Conservation (phyloP, 371 early-diverging fungal species). For the Mortierella sp. region DNA sequence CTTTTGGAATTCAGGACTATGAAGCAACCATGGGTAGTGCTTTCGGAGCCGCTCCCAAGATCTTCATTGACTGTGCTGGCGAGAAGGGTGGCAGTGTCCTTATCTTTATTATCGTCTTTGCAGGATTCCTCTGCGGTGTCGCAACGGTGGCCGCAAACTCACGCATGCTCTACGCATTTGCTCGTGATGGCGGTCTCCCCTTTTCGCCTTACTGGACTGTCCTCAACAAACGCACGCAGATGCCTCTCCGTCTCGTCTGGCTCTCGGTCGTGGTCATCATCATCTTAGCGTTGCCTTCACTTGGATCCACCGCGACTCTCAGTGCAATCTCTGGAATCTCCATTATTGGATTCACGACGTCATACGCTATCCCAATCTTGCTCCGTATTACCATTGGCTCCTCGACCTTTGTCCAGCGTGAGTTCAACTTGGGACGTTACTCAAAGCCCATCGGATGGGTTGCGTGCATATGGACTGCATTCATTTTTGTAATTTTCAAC, state of each 20-base stretch:
- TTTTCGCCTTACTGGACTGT: slow-evolving; percentile 40
- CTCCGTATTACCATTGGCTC: slow-evolving; percentile 62
- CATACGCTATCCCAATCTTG: slow-evolving; percentile 64
- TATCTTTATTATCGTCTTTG: slow-evolving; percentile 65
- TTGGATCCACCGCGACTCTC: slow-evolving; percentile 69
- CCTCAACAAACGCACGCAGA: slow-evolving; percentile 57
- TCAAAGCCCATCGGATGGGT: slow-evolving; percentile 57
- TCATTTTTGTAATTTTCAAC: slow-evolving; percentile 61
- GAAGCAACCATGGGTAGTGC: slow-evolving; percentile 57
- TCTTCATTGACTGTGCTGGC: slow-evolving; percentile 74
- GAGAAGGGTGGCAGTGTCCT: slow-evolving; percentile 59
- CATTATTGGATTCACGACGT: slow-evolving; percentile 61
- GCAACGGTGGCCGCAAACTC: slow-evolving; percentile 68
- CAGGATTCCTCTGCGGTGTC: slow-evolving; percentile 69
- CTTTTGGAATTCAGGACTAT: slow-evolving; percentile 67
- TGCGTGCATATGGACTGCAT: slow-evolving; percentile 56
- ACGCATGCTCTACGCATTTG: slow-evolving; percentile 82
- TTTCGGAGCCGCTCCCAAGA: slow-evolving; percentile 65
- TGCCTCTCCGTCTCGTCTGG: slow-evolving; percentile 64
- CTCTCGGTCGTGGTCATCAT: slow-evolving; percentile 57
- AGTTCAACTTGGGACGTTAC: slow-evolving; percentile 59
- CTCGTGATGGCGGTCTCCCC: slow-evolving; percentile 74
- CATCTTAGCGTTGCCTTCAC: slow-evolving; percentile 30
- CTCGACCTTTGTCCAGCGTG: slow-evolving; percentile 43
- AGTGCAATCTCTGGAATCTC: slow-evolving; percentile 65